Base-by-base conservation (phyloP, 805 yeast genomes). In the Wickerhamiella cacticola region DNA sequence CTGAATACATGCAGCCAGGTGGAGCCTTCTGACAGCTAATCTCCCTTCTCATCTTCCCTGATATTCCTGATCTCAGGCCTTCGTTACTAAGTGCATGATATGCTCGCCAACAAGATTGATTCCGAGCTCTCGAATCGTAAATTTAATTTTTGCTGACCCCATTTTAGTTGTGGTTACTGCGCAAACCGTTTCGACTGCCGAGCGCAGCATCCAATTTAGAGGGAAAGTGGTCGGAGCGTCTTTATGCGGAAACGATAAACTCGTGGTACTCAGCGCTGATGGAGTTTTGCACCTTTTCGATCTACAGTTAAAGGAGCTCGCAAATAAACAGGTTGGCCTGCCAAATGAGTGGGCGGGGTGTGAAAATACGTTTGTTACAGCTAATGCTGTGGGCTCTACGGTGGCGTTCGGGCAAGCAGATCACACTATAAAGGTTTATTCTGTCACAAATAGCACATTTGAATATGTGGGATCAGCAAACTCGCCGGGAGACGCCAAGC, bases 111-210 rank as follows among this genome's bases (percentile, higher is more conserved):
- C 31, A n/a, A 19, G 41, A 13, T 29, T 40, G n/a, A 29, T 46
- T 16, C 33, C 49, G 8, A 46, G 49, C 24, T 18, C 49, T 4
- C 33, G 39, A 9, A 33, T 47, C 2, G 26, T 41, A 6, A 23
- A 41, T 18, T 21, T 47, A 5, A 26, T 47, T 3, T 41, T 41
- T 12, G 18, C 35, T 8, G 49, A 47, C 25, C 49, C 49, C 6
- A 10, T 25, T 2, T 24, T 47, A 6, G 22, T 47, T 12, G 31
- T 33, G 16, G 49, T 47, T 8, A 41, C 46, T 9, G 9, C 35
- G 8, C 45, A 41, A 21, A 41, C 35, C 16, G 19, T 47, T 23
- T 41, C 29, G 3, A 34, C 33, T 7, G 31, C 25, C 3, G 33
- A 16, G 1, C 33, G 21, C 19, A n/a, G 16, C 9, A 19, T 41